Conservation (phyloP, 169 alveolate species). For the Eimeria praecox region DNA sequence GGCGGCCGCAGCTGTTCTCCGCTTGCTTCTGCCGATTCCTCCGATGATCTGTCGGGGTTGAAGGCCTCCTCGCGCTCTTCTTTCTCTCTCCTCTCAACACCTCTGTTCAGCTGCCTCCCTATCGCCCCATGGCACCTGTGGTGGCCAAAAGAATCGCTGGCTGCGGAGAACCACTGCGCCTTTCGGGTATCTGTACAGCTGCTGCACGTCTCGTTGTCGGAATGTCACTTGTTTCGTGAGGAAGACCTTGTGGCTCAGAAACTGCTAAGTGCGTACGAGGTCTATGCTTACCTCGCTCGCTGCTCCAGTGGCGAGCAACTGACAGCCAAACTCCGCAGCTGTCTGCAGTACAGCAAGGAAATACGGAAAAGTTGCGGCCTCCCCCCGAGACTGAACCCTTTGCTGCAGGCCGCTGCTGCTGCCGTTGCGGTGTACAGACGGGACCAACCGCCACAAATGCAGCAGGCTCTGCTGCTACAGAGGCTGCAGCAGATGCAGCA, state of each 20-base stretch:
- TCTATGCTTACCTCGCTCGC: conserved; percentile 41
- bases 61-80: conserved; percentile 21
- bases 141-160: conserved; percentile 15
- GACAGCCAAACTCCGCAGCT: conserved; percentile 68
- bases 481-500: conserved; percentile 28
- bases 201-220: conserved; percentile 62
- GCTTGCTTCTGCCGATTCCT: neutral
- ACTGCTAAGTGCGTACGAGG: conserved; percentile 55
- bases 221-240: conserved; percentile 55
- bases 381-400: conserved; percentile 14
- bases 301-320: conserved; percentile 73
- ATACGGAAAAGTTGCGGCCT: conserved; percentile 46
- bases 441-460: conserved; percentile 16
- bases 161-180: neutral
- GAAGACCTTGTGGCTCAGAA: conserved; percentile 72
- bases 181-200: conserved; percentile 61
- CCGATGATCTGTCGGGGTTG: neutral
- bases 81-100: neutral
- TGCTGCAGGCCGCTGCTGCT: conserved; percentile 61
- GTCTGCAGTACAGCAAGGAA: conserved; percentile 45
- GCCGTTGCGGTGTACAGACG: conserved; percentile 27
- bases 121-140: conserved; percentile 40
- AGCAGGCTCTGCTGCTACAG: conserved; percentile 37
- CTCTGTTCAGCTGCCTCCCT: conserved; percentile 30
- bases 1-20: conserved; percentile 44